A percentile compares a stretch with the other conserved stretches of the same genome.
Conservation (phyloP, 1,284 basidiomycete genomes). For the Fomitiporia mediterranea region DNA sequence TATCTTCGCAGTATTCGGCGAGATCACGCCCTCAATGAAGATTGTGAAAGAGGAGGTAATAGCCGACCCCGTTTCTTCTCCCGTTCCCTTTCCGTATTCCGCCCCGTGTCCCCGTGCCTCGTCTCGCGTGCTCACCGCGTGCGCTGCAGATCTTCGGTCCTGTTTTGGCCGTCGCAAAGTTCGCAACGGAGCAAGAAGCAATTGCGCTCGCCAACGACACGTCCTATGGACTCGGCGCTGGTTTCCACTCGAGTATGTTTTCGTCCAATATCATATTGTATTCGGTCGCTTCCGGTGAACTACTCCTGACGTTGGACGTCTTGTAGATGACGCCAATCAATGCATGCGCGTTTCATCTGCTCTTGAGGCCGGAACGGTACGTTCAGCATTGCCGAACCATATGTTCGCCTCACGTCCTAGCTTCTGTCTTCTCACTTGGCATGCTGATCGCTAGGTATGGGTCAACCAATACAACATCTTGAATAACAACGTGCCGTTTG, state of each 20-base stretch:
- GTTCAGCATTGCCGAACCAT: slow-evolving; percentile 24
- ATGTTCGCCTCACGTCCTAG: neutral
- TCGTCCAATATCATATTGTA: neutral
- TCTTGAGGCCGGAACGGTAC: slow-evolving; percentile 80
- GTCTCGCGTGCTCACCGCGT: slow-evolving; percentile 11
- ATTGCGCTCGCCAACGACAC: slow-evolving; percentile 81
- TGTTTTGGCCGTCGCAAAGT: slow-evolving; percentile 72
- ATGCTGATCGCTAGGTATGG: slow-evolving; percentile 57
- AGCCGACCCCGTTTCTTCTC: neutral
- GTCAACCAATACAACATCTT: slow-evolving; percentile 84
- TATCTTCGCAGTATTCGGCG: slow-evolving; percentile 61
- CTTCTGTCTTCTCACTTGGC: neutral
- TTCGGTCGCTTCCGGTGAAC: neutral
- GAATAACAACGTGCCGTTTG: slow-evolving; percentile 85
- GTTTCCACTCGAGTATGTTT: slow-evolving; percentile 76
- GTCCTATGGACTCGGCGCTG: slow-evolving; percentile 84
- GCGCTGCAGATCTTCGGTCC: slow-evolving; percentile 77
- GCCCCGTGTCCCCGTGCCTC: neutral
- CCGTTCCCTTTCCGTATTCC: slow-evolving; percentile 1
- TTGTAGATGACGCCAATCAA: slow-evolving; percentile 75
- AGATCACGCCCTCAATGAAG: slow-evolving; percentile 69
- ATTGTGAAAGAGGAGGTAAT: slow-evolving; percentile 49
- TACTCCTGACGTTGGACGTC: slow-evolving; percentile 13
- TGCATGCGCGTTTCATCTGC: slow-evolving; percentile 80
- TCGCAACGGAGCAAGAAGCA: slow-evolving; percentile 76